Percentiles rank a stretch among this genome's conserved stretches.
Evolutionary conservation across 2,329 filamentous ascomycete species (phyloP).

Genomic region (Phaeosphaeriaceae sp.): DNA sequence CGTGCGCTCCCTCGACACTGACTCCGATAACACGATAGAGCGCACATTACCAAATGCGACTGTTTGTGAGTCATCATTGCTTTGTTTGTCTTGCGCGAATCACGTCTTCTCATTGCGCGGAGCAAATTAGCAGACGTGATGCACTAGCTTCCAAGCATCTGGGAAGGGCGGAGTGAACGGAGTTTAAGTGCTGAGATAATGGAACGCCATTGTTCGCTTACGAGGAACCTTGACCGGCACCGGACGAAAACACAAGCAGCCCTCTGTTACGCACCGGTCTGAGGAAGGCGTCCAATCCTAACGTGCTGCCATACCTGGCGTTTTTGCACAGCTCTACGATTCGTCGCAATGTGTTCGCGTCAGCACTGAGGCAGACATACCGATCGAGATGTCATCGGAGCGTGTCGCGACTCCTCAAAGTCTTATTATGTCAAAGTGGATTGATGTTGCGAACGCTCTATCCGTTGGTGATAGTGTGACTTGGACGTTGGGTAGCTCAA

Average conservation of each 20-base stretch:
- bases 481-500: background rate
- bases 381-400: background rate
- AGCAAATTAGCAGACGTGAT: background rate
- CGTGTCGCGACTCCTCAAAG: background rate
- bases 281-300: background rate
- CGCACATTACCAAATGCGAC: background rate
- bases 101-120: background rate
- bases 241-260: background rate
- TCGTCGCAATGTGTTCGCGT: background rate
- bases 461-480: background rate
- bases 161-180: slow-evolving; percentile 1
- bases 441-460: background rate
- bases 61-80: background rate
- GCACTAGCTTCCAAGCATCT: background rate
- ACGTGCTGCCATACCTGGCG: background rate
- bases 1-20: background rate
- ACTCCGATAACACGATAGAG: background rate
- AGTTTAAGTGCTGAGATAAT: background rate
- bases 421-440: background rate
- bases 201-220: background rate
- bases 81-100: background rate
- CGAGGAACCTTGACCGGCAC: background rate
- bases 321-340: background rate
- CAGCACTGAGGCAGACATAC: background rate
- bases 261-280: background rate